These are phyloP conservation scores for Xerocomellus dryophilus DNA, from an alignment of 768 basidiomycete species.

Conservation along the genomic window DNA sequence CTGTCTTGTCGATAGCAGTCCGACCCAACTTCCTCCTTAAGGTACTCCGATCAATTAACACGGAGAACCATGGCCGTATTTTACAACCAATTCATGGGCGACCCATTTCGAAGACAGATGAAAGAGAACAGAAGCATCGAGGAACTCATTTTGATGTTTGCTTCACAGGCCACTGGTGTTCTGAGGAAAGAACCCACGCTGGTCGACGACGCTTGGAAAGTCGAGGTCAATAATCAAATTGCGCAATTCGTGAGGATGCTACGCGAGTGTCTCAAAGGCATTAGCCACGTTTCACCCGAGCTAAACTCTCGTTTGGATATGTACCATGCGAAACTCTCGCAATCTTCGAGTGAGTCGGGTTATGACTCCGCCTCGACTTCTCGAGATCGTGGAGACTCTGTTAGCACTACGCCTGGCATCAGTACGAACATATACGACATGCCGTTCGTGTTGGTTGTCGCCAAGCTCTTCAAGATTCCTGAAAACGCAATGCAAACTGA, in stretches of 20 bases:
- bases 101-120: constrained; percentile 83
- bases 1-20: neutral
- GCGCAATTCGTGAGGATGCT: constrained; percentile 84
- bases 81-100: constrained; percentile 85
- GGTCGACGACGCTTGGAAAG: constrained; percentile 86
- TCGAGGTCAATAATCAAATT: constrained; percentile 90
- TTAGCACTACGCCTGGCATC: constrained; percentile 35
- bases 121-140: constrained; percentile 97
- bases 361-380: constrained; percentile 63
- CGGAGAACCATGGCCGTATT: constrained; percentile 90
- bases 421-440: constrained; percentile 64
- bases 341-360: constrained; percentile 58
- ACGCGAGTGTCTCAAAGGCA: constrained; percentile 68
- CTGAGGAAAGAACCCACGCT: constrained; percentile 88
- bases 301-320: constrained; percentile 76
- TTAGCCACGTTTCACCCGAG: constrained; percentile 82
- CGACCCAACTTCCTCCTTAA: constrained; percentile 29
- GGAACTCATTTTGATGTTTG: constrained; percentile 94
- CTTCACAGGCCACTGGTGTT: constrained; percentile 82
- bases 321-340: constrained; percentile 78
- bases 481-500: constrained; percentile 68
- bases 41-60: constrained; percentile 87
- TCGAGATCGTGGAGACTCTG: constrained; percentile 52
- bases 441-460: constrained; percentile 69
- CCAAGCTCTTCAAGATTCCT: constrained; percentile 70